These are phyloP conservation scores for Acorus calamus DNA, from an alignment of 106 monocot genomes.

Conservation along the genomic window DNA sequence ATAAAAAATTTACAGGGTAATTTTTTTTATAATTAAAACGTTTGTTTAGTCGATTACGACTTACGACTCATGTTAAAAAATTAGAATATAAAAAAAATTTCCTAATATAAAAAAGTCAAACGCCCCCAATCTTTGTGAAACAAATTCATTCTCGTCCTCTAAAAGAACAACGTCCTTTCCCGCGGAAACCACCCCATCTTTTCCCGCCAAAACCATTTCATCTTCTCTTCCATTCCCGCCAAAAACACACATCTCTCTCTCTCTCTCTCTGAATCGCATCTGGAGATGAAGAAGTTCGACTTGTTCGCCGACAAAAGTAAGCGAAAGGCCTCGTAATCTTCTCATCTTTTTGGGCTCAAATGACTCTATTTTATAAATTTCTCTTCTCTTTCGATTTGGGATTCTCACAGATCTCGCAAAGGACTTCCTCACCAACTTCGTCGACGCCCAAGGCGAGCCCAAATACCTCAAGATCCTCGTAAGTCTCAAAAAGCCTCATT, in stretches of 20 bases:
- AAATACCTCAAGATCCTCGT: slow-evolving; percentile 86
- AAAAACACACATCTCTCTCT: slow-evolving; percentile 3
- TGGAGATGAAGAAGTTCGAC: slow-evolving; percentile 48
- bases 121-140: too few relatives aligned
- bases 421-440: slow-evolving; percentile 84
- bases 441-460: slow-evolving; percentile 57
- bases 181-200: slow-evolving; percentile 6
- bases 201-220: slow-evolving; percentile 13
- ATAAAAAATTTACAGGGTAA: too few relatives aligned
- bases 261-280: slow-evolving; percentile 3
- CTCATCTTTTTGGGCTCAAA: background rate
- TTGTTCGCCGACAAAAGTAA: slow-evolving; percentile 79
- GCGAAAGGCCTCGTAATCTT: background rate
- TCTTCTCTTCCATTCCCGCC: background rate
- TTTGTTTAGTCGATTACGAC: too few relatives aligned
- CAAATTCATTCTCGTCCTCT: background rate
- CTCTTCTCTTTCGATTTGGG: background rate
- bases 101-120: too few relatives aligned
- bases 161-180: background rate
- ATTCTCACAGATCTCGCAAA: slow-evolving; percentile 48
- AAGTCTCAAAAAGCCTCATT: background rate
- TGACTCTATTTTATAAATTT: background rate
- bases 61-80: too few relatives aligned
- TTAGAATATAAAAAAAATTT: too few relatives aligned
- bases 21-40: too few relatives aligned